Evolutionary conservation across 371 early-diverging fungal genomes (phyloP).

Genomic region (Phascolomyces articulosus): DNA sequence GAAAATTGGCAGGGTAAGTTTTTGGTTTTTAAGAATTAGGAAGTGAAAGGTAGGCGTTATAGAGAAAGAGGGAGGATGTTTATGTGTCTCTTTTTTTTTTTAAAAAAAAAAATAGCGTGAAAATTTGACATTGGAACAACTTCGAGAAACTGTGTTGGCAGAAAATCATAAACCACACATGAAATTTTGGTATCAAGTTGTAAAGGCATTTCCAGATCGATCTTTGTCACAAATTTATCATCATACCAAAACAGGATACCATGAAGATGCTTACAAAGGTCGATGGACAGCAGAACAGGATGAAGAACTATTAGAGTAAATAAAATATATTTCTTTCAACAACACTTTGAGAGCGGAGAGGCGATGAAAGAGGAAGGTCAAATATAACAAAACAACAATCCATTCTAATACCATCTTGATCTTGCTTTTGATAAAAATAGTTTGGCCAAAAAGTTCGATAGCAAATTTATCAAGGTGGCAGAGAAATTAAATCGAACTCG

Average conservation of each 20-base stretch:
- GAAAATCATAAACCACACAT: background rate
- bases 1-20: constrained; percentile 15
- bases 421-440: too few relatives aligned
- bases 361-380: too few relatives aligned
- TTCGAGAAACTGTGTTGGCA: constrained; percentile 3
- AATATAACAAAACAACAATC: too few relatives aligned
- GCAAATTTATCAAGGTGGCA: background rate
- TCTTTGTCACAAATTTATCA: background rate
- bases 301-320: constrained; percentile 16
- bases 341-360: too few relatives aligned
- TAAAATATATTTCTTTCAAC: too few relatives aligned
- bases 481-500: constrained; percentile 4
- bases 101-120: constrained; percentile 12
- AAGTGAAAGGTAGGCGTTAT: too few relatives aligned
- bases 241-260: constrained; percentile 2
- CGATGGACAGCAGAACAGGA: constrained; percentile 12
- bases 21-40: background rate
- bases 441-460: background rate
- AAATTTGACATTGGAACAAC: constrained; percentile 6
- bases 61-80: too few relatives aligned
- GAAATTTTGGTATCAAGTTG: background rate
- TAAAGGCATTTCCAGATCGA: constrained; percentile 15
- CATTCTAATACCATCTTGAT: too few relatives aligned
- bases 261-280: background rate
- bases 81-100: background rate